Percentiles rank a stretch among this genome's conserved stretches.
Evolutionary conservation across 2,329 filamentous ascomycete species (phyloP).

Genomic region (Penicillium sp.): DNA sequence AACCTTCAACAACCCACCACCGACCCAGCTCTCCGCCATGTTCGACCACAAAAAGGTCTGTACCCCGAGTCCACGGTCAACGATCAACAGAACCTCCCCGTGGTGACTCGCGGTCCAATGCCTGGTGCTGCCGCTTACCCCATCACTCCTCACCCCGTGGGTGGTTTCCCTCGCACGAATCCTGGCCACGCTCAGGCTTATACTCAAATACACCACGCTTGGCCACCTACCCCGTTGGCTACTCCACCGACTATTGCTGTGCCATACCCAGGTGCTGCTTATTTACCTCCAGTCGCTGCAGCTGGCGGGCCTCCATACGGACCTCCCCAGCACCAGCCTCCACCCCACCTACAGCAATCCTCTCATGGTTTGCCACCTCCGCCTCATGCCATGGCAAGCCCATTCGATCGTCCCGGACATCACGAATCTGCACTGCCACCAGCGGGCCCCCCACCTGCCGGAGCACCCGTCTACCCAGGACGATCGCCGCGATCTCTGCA

Average conservation of each 20-base stretch:
- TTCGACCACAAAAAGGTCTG: conserved; percentile 89
- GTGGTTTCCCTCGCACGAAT: conserved; percentile 59
- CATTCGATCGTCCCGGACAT: conserved; percentile 45
- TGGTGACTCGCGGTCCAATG: conserved; percentile 77
- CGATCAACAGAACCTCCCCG: conserved; percentile 79
- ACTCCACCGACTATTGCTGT: conserved; percentile 50
- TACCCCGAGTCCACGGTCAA: conserved; percentile 96
- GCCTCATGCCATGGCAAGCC: conserved; percentile 35
- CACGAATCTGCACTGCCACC: conserved; percentile 39
- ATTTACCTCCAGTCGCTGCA: conserved; percentile 44
- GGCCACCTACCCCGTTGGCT: conserved; percentile 53
- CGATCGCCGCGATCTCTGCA: conserved; percentile 38
- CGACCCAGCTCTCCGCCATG: conserved; percentile 79
- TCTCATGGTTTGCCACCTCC: conserved; percentile 35
- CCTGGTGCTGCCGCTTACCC: conserved; percentile 59
- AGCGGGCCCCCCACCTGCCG: conserved; percentile 27
- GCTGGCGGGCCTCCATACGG: conserved; percentile 42
- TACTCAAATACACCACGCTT: conserved; percentile 31
- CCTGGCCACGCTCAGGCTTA: conserved; percentile 50
- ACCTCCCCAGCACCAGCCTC: conserved; percentile 36
- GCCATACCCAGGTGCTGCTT: conserved; percentile 42
- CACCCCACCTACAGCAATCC: conserved; percentile 34
- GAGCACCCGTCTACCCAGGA: conserved; percentile 32
- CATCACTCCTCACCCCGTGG: conserved; percentile 58
- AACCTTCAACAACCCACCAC: conserved; percentile 79